Percentiles rank a stretch among this genome's conserved stretches.
These are phyloP conservation scores for Trichopus zeylanicus DNA, from an alignment of 116 monocot species.

Conservation along the genomic window DNA sequence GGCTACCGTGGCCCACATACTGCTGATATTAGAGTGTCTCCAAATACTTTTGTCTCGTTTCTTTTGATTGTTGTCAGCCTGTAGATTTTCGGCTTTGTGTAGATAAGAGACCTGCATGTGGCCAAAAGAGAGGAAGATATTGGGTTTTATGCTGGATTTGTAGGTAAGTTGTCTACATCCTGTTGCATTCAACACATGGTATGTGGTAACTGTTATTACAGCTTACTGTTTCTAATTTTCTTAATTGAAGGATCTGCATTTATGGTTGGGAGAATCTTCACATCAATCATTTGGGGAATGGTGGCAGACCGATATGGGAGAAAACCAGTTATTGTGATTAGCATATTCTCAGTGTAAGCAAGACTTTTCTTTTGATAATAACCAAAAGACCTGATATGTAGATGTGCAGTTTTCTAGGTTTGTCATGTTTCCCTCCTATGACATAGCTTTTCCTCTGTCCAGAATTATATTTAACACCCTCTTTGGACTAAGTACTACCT, in stretches of 20 bases:
- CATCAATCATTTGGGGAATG: slow-evolving; percentile 65
- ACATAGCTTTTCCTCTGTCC: neutral
- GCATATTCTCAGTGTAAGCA: slow-evolving; percentile 36
- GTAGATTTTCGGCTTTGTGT: neutral
- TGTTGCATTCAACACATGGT: neutral
- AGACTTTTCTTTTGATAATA: no score
- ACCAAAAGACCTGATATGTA: no score
- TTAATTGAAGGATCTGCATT: slow-evolving; percentile 57
- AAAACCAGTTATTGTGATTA: slow-evolving; percentile 57
- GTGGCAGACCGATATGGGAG: slow-evolving; percentile 66
- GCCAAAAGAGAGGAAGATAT: slow-evolving; percentile 58
- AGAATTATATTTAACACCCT: slow-evolving; percentile 50
- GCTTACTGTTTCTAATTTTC: no score
- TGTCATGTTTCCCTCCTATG: neutral
- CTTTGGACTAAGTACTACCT: slow-evolving; percentile 56
- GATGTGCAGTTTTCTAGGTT: no score
- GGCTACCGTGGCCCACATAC: no score
- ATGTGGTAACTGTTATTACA: no score
- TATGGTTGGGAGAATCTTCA: slow-evolving; percentile 57
- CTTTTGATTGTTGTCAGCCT: neutral
- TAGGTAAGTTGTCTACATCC: slow-evolving; percentile 19
- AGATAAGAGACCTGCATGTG: slow-evolving; percentile 53
- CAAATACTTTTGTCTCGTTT: neutral
- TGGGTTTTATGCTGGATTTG: slow-evolving; percentile 66
- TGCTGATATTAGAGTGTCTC: no score